phyloP scores from a whole-genome alignment of 225 moss, liverwort and hornwort species.

The Asterella californica region DNA sequence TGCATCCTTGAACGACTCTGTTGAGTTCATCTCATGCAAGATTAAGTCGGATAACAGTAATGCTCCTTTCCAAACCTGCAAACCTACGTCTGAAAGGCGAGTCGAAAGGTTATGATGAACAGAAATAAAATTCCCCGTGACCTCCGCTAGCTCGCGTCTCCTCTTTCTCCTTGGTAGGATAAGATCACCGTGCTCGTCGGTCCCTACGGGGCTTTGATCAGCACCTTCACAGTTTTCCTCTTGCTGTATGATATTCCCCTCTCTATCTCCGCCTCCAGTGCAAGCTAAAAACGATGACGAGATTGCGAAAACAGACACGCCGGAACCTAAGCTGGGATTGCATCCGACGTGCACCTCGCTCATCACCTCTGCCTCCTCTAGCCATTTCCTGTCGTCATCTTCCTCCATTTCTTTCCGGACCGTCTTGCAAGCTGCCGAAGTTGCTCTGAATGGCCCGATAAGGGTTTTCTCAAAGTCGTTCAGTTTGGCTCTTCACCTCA shows the following conservation, averaged over 20 bases:
- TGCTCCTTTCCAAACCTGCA: slow-evolving; percentile 73
- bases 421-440: neutral
- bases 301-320: slow-evolving; percentile 39
- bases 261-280: neutral
- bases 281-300: slow-evolving; percentile 19
- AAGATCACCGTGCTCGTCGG: slow-evolving; percentile 43
- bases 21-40: slow-evolving; percentile 46
- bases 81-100: slow-evolving; percentile 55
- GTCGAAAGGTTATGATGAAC: slow-evolving; percentile 68
- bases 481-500: no score
- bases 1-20: slow-evolving; percentile 40
- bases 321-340: slow-evolving; percentile 14
- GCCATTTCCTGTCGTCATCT: slow-evolving; percentile 32
- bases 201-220: neutral
- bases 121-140: slow-evolving; percentile 34
- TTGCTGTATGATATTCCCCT: neutral
- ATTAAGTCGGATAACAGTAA: slow-evolving; percentile 70
- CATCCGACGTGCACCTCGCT: slow-evolving; percentile 76
- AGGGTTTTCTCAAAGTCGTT: neutral
- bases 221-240: slow-evolving; percentile 1
- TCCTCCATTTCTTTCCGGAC: neutral
- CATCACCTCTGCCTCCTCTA: slow-evolving; percentile 64
- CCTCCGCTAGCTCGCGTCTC: slow-evolving; percentile 15
- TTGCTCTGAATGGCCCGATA: neutral
- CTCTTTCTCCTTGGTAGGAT: slow-evolving; percentile 36